These are phyloP conservation scores for Backusella parvicylindrica DNA, from an alignment of 192 early-diverging fungal species.

Conservation along the genomic window DNA sequence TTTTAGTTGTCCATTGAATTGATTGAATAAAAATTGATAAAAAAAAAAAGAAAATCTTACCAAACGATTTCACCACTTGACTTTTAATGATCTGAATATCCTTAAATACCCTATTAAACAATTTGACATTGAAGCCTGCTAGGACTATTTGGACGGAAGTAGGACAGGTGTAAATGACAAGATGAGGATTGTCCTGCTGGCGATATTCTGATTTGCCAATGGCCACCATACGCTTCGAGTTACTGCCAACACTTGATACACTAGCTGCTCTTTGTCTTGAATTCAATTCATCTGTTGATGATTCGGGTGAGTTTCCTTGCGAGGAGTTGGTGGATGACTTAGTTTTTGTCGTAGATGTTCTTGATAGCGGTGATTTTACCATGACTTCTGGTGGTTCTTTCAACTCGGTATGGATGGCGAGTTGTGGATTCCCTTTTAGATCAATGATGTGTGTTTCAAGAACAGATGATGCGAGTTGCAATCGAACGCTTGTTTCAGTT, in stretches of 20 bases:
- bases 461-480: background rate
- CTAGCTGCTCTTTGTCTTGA: background rate
- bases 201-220: slow-evolving; percentile 14
- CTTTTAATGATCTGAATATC: slow-evolving; percentile 12
- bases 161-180: slow-evolving; percentile 12
- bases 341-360: background rate
- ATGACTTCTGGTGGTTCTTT: background rate
- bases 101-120: slow-evolving; percentile 8
- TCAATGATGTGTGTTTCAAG: slow-evolving; percentile 11
- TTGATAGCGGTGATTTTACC: background rate
- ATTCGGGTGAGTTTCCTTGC: background rate
- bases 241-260: background rate
- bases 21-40: background rate
- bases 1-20: no score
- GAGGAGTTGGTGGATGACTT: background rate
- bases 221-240: background rate
- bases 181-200: slow-evolving; percentile 24
- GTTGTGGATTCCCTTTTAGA: slow-evolving; percentile 11
- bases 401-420: background rate
- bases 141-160: slow-evolving; percentile 3
- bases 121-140: slow-evolving; percentile 15
- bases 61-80: background rate
- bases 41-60: slow-evolving; percentile 1
- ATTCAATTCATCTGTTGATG: background rate
- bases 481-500: background rate